A percentile compares a stretch with the other conserved stretches of the same genome.
Evolutionary conservation across 345 rosid genomes (phyloP).

Genomic region (Eucalyptus polyanthemos): DNA sequence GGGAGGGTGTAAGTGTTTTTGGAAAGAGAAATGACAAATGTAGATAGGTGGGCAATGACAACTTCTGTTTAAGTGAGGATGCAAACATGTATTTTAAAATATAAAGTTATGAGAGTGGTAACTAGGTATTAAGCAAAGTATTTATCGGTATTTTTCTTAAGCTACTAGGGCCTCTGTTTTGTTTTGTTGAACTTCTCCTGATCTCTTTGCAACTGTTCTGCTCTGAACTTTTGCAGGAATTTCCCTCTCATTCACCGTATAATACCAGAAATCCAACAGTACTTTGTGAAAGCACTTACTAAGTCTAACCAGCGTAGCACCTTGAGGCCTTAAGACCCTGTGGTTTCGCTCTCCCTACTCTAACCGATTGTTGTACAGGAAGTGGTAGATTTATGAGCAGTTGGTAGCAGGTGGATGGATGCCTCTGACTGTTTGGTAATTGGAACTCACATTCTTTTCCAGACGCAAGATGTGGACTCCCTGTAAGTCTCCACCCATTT

Average conservation of each 20-base stretch:
- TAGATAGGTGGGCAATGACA: not conserved
- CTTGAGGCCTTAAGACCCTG: constrained; percentile 6
- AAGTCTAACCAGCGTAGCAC: constrained; percentile 48
- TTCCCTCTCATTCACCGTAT: constrained; percentile 59
- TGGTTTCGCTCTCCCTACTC: not conserved
- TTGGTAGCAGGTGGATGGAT: not conserved
- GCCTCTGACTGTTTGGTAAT: not conserved
- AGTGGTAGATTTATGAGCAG: not conserved
- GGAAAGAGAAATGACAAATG: not conserved
- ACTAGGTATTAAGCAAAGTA: not conserved
- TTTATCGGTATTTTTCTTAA: not conserved
- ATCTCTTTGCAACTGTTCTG: not conserved
- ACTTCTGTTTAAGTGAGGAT: not conserved
- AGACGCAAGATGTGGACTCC: not conserved
- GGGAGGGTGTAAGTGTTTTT: not conserved
- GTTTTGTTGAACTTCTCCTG: not conserved
- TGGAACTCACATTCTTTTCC: not conserved
- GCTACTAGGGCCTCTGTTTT: not conserved
- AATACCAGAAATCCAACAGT: constrained; percentile 67
- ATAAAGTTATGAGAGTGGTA: not conserved
- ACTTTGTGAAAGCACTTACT: constrained; percentile 60
- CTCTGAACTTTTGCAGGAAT: constrained; percentile 31
- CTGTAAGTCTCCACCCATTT: not conserved
- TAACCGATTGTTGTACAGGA: not conserved
- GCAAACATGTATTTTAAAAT: not conserved